Evolutionary conservation across 2,329 filamentous ascomycete genomes (phyloP).

Genomic region (Dactylella cylindrospora): DNA sequence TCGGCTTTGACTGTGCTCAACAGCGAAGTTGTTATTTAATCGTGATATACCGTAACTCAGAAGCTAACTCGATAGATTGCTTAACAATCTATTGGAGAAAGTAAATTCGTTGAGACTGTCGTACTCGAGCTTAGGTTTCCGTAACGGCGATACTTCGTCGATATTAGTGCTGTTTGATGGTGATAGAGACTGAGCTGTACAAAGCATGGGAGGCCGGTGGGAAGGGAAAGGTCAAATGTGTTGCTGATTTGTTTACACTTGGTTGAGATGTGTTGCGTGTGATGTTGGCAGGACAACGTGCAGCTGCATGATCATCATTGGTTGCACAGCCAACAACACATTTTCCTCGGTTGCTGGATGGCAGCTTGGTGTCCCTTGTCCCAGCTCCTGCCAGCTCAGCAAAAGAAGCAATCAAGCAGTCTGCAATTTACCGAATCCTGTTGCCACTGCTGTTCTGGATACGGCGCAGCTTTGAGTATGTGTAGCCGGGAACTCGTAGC

Average conservation of each 20-base stretch:
- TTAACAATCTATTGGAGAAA: too few species aligned
- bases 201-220: background rate
- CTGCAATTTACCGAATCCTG: too few species aligned
- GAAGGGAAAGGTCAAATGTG: constrained; percentile 4
- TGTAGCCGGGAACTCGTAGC: too few species aligned
- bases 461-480: too few species aligned
- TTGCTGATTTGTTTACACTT: constrained; percentile 34
- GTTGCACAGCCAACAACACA: constrained; percentile 6
- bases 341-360: background rate
- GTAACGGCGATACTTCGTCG: background rate
- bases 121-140: background rate
- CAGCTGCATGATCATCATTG: background rate
- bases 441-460: too few species aligned
- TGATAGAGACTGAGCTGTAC: constrained; percentile 9
- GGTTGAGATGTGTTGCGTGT: constrained; percentile 11
- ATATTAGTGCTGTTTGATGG: background rate
- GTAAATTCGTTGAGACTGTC: too few species aligned
- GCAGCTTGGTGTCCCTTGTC: background rate
- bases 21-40: too few species aligned
- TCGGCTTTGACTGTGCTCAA: too few species aligned
- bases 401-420: too few species aligned
- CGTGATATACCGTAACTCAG: too few species aligned
- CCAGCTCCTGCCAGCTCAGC: too few species aligned
- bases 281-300: constrained; percentile 36
- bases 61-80: too few species aligned